phyloP scores from a whole-genome alignment of 2,329 filamentous ascomycete species.

The Penicillium paneum region DNA sequence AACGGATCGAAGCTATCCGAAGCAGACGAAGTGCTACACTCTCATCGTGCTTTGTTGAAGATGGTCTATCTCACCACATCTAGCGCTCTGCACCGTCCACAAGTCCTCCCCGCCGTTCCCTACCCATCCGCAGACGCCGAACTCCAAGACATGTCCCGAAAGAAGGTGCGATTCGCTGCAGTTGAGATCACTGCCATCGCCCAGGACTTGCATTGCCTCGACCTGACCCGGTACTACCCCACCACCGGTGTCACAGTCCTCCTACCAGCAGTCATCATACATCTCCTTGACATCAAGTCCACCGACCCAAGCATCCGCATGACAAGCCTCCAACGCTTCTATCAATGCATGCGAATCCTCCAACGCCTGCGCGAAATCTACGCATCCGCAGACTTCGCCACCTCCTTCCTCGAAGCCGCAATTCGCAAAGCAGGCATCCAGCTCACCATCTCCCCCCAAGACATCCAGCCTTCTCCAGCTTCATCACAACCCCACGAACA shows the following conservation, averaged over 20 bases:
- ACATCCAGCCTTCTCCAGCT: conserved; percentile 27
- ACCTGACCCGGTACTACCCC: conserved; percentile 75
- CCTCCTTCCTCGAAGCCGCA: conserved; percentile 86
- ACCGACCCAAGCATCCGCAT: conserved; percentile 68
- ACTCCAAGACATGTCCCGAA: conserved; percentile 76
- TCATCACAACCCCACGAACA: conserved; percentile 9
- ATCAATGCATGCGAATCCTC: conserved; percentile 89
- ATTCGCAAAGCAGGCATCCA: conserved; percentile 83
- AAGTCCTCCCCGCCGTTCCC: conserved; percentile 75
- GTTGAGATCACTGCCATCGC: conserved; percentile 82
- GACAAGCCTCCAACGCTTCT: conserved; percentile 74
- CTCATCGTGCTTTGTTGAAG: conserved; percentile 83
- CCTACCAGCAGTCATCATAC: conserved; percentile 88
- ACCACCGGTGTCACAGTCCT: conserved; percentile 90
- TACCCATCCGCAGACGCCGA: conserved; percentile 57
- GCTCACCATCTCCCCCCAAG: conserved; percentile 50
- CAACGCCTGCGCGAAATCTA: conserved; percentile 85
- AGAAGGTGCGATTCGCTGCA: conserved; percentile 78
- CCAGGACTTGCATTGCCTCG: conserved; percentile 67
- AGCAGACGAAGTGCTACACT: conserved; percentile 51
- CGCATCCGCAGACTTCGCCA: conserved; percentile 92
- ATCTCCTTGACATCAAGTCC: conserved; percentile 87
- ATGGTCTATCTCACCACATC: conserved; percentile 93
- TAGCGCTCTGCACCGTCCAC: conserved; percentile 85
- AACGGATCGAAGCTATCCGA: conserved; percentile 55